Percentiles rank a stretch among this genome's conserved stretches.
Evolutionary conservation across 768 basidiomycete genomes (phyloP).

Genomic region (Xerocomus potaroensis): DNA sequence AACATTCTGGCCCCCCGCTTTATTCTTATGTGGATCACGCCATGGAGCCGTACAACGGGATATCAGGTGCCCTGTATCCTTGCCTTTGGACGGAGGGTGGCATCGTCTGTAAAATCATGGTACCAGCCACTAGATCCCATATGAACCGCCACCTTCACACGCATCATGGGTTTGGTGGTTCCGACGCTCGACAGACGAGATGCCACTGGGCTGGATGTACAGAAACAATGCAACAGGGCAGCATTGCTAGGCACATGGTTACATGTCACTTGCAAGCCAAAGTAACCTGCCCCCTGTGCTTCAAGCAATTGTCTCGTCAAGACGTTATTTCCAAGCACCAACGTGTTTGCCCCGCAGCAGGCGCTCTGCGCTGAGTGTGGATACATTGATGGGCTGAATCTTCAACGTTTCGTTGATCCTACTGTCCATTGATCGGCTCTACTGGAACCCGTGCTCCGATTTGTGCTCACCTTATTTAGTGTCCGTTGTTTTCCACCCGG

Average conservation of each 20-base stretch:
- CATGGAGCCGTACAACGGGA: conserved; percentile 1
- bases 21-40: neutral
- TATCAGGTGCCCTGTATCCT: conserved; percentile 7
- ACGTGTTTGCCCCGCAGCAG: conserved; percentile 22
- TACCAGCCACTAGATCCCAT: conserved; percentile 20
- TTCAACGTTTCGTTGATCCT: neutral
- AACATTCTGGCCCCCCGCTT: neutral
- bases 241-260: conserved; percentile 26
- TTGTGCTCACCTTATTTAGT: neutral
- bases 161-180: conserved; percentile 19
- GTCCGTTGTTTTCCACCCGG: neutral
- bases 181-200: conserved; percentile 16
- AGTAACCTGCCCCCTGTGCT: conserved; percentile 26
- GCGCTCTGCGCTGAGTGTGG: conserved; percentile 9
- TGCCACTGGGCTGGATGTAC: conserved; percentile 21
- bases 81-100: conserved; percentile 19
- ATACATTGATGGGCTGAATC: neutral
- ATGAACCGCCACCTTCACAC: conserved; percentile 27
- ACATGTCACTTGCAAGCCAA: conserved; percentile 26
- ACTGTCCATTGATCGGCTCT: neutral
- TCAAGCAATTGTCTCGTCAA: conserved; percentile 24
- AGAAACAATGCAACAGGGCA: conserved; percentile 26
- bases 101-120: conserved; percentile 12
- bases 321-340: conserved; percentile 27
- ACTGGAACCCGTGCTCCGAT: neutral